Conservation (phyloP, 148 eudicot genomes). For the Persicaria maculosa region DNA sequence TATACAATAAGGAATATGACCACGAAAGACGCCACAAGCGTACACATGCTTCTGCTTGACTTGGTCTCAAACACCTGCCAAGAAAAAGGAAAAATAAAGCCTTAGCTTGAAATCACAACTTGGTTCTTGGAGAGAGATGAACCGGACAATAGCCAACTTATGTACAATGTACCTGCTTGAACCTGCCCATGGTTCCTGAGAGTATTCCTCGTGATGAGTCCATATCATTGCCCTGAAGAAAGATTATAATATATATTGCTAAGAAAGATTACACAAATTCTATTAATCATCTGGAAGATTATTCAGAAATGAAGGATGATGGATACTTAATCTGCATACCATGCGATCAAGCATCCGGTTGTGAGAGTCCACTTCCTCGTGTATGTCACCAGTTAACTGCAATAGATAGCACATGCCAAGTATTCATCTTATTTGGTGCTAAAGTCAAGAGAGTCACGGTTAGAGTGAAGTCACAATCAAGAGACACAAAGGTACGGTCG, state of each 20-base stretch:
- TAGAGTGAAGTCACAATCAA: conserved; percentile 5
- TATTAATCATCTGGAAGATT: background rate
- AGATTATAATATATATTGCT: background rate
- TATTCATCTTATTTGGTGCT: background rate
- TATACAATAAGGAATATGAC: conserved; percentile 62
- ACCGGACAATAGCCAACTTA: background rate
- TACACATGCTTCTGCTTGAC: conserved; percentile 80
- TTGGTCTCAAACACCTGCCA: conserved; percentile 77
- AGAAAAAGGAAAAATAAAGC: background rate
- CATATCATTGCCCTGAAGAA: conserved; percentile 81
- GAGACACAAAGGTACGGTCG: background rate
- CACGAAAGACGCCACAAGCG: conserved; percentile 77
- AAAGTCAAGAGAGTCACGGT: background rate
- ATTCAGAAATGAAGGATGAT: background rate
- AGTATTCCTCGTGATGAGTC: conserved; percentile 81
- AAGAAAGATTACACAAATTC: background rate
- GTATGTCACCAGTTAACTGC: conserved; percentile 89
- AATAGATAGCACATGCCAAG: conserved; percentile 9
- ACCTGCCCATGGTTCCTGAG: conserved; percentile 92
- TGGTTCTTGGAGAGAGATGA: conserved; percentile 1
- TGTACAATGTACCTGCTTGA: conserved; percentile 83
- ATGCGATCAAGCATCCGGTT: conserved; percentile 81
- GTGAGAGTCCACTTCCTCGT: conserved; percentile 88
- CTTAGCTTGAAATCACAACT: background rate
- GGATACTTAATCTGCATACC: conserved; percentile 30